Conservation (phyloP, 345 rosid genomes). For the Draba incana region DNA sequence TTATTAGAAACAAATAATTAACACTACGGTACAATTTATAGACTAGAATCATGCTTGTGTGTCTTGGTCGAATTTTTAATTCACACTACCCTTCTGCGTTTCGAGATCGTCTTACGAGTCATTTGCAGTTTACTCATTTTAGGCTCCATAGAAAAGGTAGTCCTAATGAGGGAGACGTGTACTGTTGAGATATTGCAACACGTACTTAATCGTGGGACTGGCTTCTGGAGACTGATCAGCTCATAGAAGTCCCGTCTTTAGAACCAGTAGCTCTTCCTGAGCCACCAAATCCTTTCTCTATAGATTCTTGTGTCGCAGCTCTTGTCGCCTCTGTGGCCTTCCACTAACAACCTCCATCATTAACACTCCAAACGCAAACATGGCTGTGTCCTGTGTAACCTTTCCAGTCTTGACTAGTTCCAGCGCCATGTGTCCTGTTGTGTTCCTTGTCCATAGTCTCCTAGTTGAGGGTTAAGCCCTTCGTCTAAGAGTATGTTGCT, state of each 20-base stretch:
- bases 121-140: not conserved
- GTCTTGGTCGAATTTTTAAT: no score
- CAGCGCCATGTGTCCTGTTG: slow-evolving; percentile 50
- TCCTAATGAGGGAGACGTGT: not conserved
- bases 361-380: slow-evolving; percentile 50
- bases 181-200: slow-evolving; percentile 39
- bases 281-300: slow-evolving; percentile 27
- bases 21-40: no score
- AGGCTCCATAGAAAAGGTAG: not conserved
- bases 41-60: no score
- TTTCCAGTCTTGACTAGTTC: slow-evolving; percentile 49
- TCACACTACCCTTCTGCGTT: no score
- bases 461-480: slow-evolving; percentile 47
- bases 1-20: no score
- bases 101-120: not conserved
- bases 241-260: slow-evolving; percentile 47
- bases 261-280: slow-evolving; percentile 43
- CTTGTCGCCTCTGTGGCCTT: slow-evolving; percentile 43
- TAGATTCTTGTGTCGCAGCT: slow-evolving; percentile 38
- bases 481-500: slow-evolving; percentile 53
- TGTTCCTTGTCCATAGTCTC: slow-evolving; percentile 56
- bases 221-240: slow-evolving; percentile 14
- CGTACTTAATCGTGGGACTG: slow-evolving; percentile 32
- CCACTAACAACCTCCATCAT: slow-evolving; percentile 51
- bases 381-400: slow-evolving; percentile 41